Percentiles rank a stretch among this genome's conserved stretches.
Conservation (phyloP, 192 early-diverging fungal genomes). For the Phycomyces blakesleeanus region DNA sequence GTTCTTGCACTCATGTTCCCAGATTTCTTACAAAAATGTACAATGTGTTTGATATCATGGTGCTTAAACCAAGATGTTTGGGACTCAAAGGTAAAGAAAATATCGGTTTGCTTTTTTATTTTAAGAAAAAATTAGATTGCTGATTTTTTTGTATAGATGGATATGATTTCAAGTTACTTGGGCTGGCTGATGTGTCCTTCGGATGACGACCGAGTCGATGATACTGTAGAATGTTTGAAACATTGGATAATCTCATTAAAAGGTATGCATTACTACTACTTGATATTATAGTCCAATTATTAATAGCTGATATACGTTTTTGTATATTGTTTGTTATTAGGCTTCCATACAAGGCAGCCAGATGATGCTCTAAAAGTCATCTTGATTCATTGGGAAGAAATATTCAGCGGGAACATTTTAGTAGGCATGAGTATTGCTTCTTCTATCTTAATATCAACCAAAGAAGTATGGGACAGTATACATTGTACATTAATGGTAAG, state of each 20-base stretch:
- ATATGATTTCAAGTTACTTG: background rate
- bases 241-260: background rate
- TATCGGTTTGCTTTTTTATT: background rate
- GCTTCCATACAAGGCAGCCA: background rate
- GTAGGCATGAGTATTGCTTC: background rate
- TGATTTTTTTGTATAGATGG: background rate
- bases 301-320: background rate
- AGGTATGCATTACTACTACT: background rate
- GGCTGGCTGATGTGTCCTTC: slow-evolving; percentile 15
- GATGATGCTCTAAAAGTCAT: background rate
- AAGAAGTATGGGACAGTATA: background rate
- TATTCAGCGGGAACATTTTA: background rate
- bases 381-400: background rate
- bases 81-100: background rate
- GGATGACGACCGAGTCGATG: slow-evolving; percentile 5
- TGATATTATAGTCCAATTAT: too few species aligned
- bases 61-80: background rate
- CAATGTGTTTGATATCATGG: background rate
- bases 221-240: background rate
- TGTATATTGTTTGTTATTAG: background rate
- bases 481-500: background rate
- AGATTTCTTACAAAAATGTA: background rate
- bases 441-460: background rate
- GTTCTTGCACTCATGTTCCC: background rate
- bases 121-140: background rate